These are phyloP conservation scores for Borovskyia barvae DNA, from an alignment of 208 protist genomes.

Conservation along the genomic window DNA sequence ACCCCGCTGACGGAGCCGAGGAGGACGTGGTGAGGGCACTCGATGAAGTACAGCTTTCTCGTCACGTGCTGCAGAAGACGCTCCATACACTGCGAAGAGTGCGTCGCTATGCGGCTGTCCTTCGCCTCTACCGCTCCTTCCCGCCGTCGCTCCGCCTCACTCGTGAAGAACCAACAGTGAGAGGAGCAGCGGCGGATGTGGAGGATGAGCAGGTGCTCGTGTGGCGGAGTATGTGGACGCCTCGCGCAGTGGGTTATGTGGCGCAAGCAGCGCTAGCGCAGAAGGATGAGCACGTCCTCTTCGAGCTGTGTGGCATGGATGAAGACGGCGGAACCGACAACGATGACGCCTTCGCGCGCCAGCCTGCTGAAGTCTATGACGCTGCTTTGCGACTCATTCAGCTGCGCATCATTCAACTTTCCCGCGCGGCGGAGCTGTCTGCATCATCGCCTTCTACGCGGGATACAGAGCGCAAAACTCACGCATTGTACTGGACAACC, in stretches of 20 bases:
- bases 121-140: conserved; percentile 26
- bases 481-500: conserved; percentile 1
- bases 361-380: conserved; percentile 62
- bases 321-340: background rate
- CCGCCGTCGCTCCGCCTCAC: background rate
- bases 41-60: conserved; percentile 17
- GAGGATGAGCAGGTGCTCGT: conserved; percentile 10
- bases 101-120: conserved; percentile 41
- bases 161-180: background rate
- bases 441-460: background rate
- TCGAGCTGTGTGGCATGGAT: conserved; percentile 18
- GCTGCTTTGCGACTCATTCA: conserved; percentile 49
- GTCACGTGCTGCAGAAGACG: conserved; percentile 37
- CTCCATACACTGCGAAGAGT: conserved; percentile 53
- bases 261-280: conserved; percentile 60
- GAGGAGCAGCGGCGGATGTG: background rate
- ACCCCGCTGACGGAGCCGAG: too few relatives aligned
- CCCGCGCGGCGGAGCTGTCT: background rate
- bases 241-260: conserved; percentile 35
- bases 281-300: conserved; percentile 39
- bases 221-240: conserved; percentile 36
- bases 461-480: background rate
- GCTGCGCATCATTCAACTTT: conserved; percentile 25
- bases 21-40: too few relatives aligned
- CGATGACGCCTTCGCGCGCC: background rate